Evolutionary conservation across 2,329 filamentous ascomycete species (phyloP).

Genomic region (Paecilomyces niveus): DNA sequence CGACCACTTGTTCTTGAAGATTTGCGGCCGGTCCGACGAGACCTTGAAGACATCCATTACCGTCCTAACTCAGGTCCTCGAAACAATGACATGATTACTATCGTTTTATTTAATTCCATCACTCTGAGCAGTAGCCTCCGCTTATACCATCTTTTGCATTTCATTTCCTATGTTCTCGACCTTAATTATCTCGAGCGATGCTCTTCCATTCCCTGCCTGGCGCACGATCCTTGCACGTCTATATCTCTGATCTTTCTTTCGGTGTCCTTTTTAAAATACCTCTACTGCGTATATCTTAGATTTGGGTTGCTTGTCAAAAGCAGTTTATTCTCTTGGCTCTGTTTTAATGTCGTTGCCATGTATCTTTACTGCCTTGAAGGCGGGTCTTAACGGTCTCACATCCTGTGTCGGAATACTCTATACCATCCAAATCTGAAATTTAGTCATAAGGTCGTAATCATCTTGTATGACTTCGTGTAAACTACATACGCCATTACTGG

Average conservation of each 20-base stretch:
- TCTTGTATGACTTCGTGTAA: too few relatives aligned
- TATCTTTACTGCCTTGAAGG: not conserved
- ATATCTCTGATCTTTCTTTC: not conserved
- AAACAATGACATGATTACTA: slow-evolving; percentile 17
- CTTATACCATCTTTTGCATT: not conserved
- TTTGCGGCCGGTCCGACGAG: slow-evolving; percentile 27
- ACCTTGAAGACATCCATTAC: slow-evolving; percentile 30
- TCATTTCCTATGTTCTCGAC: not conserved
- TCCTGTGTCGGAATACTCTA: not conserved
- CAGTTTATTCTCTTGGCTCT: not conserved
- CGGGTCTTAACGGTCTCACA: not conserved
- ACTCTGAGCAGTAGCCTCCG: not conserved
- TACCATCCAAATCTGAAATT: not conserved
- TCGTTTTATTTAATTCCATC: not conserved
- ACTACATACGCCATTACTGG: too few relatives aligned
- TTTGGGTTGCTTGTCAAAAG: not conserved
- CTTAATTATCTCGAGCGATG: not conserved
- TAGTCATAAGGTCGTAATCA: too few relatives aligned
- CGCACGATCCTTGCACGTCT: not conserved
- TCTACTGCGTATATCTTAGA: not conserved
- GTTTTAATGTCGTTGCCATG: not conserved
- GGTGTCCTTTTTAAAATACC: not conserved
- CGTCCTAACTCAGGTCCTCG: slow-evolving; percentile 31
- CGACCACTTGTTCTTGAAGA: slow-evolving; percentile 28
- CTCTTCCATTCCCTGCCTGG: not conserved